These are phyloP conservation scores for Chlamydomonas schloesseri DNA, from an alignment of 139 green algal species.

Conservation along the genomic window DNA sequence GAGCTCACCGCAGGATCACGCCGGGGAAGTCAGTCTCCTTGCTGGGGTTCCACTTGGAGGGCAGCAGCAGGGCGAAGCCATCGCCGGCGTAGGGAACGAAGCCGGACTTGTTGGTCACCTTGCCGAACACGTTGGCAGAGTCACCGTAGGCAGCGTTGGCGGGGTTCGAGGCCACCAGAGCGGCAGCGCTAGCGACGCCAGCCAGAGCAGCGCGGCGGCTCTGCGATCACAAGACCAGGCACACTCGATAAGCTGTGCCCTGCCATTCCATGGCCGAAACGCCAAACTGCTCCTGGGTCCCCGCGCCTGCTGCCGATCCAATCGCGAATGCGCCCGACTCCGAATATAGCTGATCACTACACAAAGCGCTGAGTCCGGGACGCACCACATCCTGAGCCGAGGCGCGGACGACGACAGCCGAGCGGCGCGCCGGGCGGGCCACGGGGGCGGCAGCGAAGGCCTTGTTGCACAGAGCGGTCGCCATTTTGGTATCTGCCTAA, in stretches of 20 bases:
- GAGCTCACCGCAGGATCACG: constrained; percentile 69
- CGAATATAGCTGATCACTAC: no score
- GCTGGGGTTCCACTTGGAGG: constrained; percentile 96
- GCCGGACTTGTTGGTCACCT: constrained; percentile 87
- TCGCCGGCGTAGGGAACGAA: constrained; percentile 95
- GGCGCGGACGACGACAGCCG: constrained; percentile 71
- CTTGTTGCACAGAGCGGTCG: constrained; percentile 54
- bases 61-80: constrained; percentile 93
- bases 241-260: not conserved
- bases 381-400: constrained; percentile 64
- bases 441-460: constrained; percentile 46
- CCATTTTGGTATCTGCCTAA: constrained; percentile 32
- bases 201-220: constrained; percentile 81
- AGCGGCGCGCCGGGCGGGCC: constrained; percentile 41
- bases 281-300: not conserved
- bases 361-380: not conserved
- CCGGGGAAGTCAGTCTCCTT: constrained; percentile 91
- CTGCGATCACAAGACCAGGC: constrained; percentile 36
- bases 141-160: constrained; percentile 90
- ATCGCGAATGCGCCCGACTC: no score
- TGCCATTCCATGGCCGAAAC: not conserved
- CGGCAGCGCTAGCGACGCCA: constrained; percentile 72
- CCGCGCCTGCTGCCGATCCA: no score
- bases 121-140: constrained; percentile 92
- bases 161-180: constrained; percentile 64